Evolutionary conservation across 2,329 filamentous ascomycete genomes (phyloP), one percentile per base, ranked within the genome.

Genomic region (Aspergillus melleus): DNA sequence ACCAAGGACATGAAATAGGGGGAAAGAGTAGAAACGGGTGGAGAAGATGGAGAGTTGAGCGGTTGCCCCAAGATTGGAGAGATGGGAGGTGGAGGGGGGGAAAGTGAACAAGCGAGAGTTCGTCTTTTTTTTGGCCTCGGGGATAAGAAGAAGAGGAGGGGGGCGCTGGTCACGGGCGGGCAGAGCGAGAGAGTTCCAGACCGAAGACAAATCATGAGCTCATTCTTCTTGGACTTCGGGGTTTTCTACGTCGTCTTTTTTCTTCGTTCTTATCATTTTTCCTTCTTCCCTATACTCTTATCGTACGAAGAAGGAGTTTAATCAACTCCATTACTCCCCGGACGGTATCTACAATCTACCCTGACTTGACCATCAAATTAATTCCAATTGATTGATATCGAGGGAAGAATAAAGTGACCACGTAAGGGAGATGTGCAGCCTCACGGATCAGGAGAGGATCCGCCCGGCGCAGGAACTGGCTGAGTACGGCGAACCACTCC

Each of bases 381-480:
- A 29, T 9, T 29, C 26, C 26, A 29, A 29, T 29, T 29, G 26
- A 29, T 29, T 29, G 26, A 29, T 29, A 29, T 29, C 6, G 26
- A 9, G 26, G 26, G 26, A 29, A 29, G 8, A 29, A 29, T 29
- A 29, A 29, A 29, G 26, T 29, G 26, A 29, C 26, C 36, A n/a
- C 36, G 36, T 42, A 42, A 42, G 14, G 36, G 12, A 22, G 24
- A 47, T 47, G 42, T 42, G 58, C 55, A 56, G 60, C 58, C 29
- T 58, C 60, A 64, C 57, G 60, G 62, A 61, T 60, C 60, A 60
- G 62, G 60, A 61, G 61, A 49, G 46, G 66, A 68, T 65, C 64
- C 66, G 56, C 65, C 66, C 64, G 66, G 64, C 68, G 67, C 68
- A 70, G 68, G 66, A 69, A 70, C 69, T 61, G 68, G 26, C 26